A percentile compares a stretch with the other conserved stretches of the same genome.
Evolutionary conservation across 495 filamentous ascomycete species (phyloP).

Genomic region (Bombardia bombarda): DNA sequence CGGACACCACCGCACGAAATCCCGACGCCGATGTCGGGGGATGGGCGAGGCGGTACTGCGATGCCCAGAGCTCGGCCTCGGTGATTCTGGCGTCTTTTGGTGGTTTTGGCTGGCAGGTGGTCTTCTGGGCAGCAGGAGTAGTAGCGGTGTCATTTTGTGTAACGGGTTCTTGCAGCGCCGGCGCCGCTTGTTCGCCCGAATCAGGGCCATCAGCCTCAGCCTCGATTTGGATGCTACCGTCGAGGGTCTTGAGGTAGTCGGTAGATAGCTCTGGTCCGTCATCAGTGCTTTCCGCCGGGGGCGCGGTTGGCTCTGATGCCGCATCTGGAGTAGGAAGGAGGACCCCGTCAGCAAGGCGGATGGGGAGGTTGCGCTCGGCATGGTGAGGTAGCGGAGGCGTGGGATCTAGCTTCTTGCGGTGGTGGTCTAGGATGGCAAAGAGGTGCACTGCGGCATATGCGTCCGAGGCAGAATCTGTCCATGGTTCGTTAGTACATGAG

Average conservation of each 20-base stretch:
- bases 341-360: slow-evolving; percentile 38
- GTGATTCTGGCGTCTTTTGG: slow-evolving; percentile 26
- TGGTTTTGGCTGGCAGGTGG: neutral
- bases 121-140: slow-evolving; percentile 1
- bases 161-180: slow-evolving; percentile 5
- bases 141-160: neutral
- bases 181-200: too few relatives aligned
- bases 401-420: slow-evolving; percentile 55
- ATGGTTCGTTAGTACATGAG: slow-evolving; percentile 2
- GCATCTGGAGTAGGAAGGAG: slow-evolving; percentile 25
- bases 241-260: slow-evolving; percentile 11
- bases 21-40: slow-evolving; percentile 1
- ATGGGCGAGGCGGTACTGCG: slow-evolving; percentile 19
- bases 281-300: slow-evolving; percentile 3
- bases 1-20: slow-evolving; percentile 4
- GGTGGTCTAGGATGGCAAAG: slow-evolving; percentile 59
- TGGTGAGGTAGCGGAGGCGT: slow-evolving; percentile 58
- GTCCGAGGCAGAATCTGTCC: slow-evolving; percentile 70
- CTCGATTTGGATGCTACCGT: slow-evolving; percentile 10
- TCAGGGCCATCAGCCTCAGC: slow-evolving; percentile 15
- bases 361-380: slow-evolving; percentile 58
- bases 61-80: slow-evolving; percentile 27
- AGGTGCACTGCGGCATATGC: slow-evolving; percentile 73
- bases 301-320: slow-evolving; percentile 4
- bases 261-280: slow-evolving; percentile 3